Evolutionary conservation across 139 green algal species (phyloP).

Genomic region (Chlamydomonas schloesseri): DNA sequence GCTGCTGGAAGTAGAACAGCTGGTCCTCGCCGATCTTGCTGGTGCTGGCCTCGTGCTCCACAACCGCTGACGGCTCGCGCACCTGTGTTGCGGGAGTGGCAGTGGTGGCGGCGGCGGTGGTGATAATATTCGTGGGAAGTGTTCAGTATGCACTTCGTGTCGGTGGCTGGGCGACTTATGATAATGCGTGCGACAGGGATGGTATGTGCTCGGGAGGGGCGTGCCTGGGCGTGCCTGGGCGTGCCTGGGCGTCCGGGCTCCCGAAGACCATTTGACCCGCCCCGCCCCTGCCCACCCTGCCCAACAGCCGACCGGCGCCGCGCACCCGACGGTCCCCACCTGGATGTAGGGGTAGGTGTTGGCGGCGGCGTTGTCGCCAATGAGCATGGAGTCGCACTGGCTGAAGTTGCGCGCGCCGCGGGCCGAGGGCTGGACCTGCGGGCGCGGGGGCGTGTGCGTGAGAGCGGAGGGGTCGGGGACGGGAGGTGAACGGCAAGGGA

Average conservation of each 20-base stretch:
- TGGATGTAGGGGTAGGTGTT: conserved; percentile 99
- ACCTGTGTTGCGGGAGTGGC: conserved; percentile 71
- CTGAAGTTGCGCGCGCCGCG: conserved; percentile 92
- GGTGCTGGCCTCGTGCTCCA: conserved; percentile 98
- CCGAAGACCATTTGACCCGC: no score
- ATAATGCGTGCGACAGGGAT: no score
- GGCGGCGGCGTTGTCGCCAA: conserved; percentile 93
- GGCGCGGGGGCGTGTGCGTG: conserved; percentile 12
- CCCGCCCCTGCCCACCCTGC: neutral
- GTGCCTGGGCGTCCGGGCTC: no score
- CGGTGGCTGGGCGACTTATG: no score
- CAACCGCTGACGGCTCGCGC: conserved; percentile 87
- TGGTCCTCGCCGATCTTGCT: conserved; percentile 99
- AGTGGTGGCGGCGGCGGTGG: no score
- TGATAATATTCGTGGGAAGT: neutral
- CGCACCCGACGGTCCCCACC: no score
- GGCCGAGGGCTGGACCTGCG: conserved; percentile 84
- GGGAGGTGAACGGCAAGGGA: neutral
- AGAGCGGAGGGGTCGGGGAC: no score
- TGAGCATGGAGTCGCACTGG: conserved; percentile 99
- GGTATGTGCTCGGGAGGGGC: no score
- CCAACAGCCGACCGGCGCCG: no score
- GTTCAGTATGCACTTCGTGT: no score
- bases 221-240: no score
- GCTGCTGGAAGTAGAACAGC: conserved; percentile 99